phyloP scores from a whole-genome alignment of 257 asterid species.

The Paraleonurus japonicus region DNA sequence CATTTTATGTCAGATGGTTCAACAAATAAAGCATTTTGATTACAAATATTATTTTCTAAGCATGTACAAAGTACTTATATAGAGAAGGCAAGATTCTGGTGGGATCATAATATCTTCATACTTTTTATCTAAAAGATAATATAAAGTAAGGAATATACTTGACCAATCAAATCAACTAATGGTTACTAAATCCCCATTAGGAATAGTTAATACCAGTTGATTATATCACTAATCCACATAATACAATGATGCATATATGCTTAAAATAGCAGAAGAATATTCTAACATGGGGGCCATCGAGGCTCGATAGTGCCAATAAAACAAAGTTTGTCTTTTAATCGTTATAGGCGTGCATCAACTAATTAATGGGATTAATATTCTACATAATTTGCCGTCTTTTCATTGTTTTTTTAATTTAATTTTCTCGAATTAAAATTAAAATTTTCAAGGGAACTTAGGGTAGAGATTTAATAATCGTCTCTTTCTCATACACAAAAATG shows the following conservation, averaged over 20 bases:
- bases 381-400: neutral
- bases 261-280: conserved; percentile 28
- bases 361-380: neutral
- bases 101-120: conserved; percentile 20
- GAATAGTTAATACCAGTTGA: neutral
- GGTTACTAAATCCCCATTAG: neutral
- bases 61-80: no score
- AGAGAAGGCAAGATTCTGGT: conserved; percentile 28
- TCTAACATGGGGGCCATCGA: conserved; percentile 22
- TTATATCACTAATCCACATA: conserved; percentile 12
- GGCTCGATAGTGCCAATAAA: conserved; percentile 10
- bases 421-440: neutral
- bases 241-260: conserved; percentile 22
- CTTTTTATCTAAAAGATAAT: conserved; percentile 17
- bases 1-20: no score
- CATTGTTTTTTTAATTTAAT: neutral
- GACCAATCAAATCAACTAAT: neutral
- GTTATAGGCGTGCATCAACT: neutral
- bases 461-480: neutral
- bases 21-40: no score
- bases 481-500: neutral
- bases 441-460: no score
- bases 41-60: no score
- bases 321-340: conserved; percentile 27
- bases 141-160: conserved; percentile 22